Conservation (phyloP, 1,139 yeast genomes). For the Candida buenavistaensis region DNA sequence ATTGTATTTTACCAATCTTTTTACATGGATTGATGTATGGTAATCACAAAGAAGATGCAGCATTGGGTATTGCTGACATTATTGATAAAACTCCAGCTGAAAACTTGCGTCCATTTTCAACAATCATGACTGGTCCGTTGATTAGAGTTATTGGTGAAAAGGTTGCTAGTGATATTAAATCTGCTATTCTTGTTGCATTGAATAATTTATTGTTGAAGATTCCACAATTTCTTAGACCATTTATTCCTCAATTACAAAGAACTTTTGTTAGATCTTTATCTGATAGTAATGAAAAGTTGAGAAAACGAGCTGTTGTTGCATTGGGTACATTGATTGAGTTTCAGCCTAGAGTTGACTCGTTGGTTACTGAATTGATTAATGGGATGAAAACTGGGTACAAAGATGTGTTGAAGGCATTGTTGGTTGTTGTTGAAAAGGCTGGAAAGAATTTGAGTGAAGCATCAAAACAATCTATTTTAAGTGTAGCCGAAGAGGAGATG, state of each 20-base stretch:
- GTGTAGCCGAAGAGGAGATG: constrained; percentile 74
- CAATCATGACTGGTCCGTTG: constrained; percentile 94
- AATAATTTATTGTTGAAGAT: constrained; percentile 76
- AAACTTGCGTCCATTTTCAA: constrained; percentile 82
- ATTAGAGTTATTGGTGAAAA: constrained; percentile 98
- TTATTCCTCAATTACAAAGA: constrained; percentile 95
- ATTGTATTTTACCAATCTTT: constrained; percentile 85
- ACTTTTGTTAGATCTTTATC: constrained; percentile 91
- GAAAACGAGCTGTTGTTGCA: constrained; percentile 88
- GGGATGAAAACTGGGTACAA: constrained; percentile 74
- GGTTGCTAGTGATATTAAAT: constrained; percentile 84
- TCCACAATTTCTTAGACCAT: constrained; percentile 91
- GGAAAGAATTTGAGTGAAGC: constrained; percentile 76
- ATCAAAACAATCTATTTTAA: constrained; percentile 68
- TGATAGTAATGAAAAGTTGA: constrained; percentile 71
- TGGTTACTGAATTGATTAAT: constrained; percentile 76
- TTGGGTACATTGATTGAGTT: constrained; percentile 82
- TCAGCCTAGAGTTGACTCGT: constrained; percentile 93
- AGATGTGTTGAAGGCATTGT: constrained; percentile 78
- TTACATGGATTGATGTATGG: constrained; percentile 97
- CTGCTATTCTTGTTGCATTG: constrained; percentile 85
- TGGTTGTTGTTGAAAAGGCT: constrained; percentile 79
- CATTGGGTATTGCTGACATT: constrained; percentile 85
- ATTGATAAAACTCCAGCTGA: constrained; percentile 84
- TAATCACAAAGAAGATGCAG: constrained; percentile 80